These are phyloP conservation scores for Suhomyces sp. DNA, from an alignment of 805 yeast genomes.

Conservation along the genomic window DNA sequence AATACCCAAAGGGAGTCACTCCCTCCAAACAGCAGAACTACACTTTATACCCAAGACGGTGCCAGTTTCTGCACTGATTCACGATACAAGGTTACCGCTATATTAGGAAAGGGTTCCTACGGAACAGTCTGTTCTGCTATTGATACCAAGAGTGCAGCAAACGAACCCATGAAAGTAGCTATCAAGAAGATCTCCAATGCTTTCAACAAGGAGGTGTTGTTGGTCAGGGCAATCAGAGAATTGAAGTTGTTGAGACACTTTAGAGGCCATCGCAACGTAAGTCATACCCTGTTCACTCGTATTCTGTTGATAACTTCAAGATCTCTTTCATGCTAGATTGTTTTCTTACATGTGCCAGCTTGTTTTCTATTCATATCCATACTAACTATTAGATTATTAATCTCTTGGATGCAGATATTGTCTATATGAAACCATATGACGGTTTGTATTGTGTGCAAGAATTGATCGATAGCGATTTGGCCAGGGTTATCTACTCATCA, in stretches of 20 bases:
- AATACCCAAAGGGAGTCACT: no score
- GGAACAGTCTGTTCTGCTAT: conserved; percentile 81
- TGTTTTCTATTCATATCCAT: no score
- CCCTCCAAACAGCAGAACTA: no score
- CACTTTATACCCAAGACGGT: conserved; percentile 29
- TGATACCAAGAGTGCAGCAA: conserved; percentile 33
- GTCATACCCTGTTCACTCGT: conserved; percentile 11
- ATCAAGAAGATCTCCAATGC: conserved; percentile 78
- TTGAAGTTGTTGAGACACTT: conserved; percentile 76
- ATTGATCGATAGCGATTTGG: conserved; percentile 75
- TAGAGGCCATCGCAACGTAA: conserved; percentile 76
- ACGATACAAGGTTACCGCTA: conserved; percentile 54
- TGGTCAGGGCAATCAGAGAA: conserved; percentile 83
- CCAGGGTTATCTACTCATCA: conserved; percentile 73
- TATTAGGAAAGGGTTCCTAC: conserved; percentile 82
- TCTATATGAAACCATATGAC: conserved; percentile 64
- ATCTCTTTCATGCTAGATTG: no score
- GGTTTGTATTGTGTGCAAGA: conserved; percentile 92
- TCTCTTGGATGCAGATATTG: conserved; percentile 71
- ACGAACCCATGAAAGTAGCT: conserved; percentile 49
- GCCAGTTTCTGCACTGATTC: conserved; percentile 62
- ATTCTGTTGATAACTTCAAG: no score
- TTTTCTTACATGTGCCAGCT: no score
- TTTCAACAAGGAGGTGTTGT: conserved; percentile 61
- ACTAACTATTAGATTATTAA: conserved; percentile 53